Evolutionary conservation across 2,329 filamentous ascomycete genomes (phyloP).

Genomic region (Penicillium sp.): DNA sequence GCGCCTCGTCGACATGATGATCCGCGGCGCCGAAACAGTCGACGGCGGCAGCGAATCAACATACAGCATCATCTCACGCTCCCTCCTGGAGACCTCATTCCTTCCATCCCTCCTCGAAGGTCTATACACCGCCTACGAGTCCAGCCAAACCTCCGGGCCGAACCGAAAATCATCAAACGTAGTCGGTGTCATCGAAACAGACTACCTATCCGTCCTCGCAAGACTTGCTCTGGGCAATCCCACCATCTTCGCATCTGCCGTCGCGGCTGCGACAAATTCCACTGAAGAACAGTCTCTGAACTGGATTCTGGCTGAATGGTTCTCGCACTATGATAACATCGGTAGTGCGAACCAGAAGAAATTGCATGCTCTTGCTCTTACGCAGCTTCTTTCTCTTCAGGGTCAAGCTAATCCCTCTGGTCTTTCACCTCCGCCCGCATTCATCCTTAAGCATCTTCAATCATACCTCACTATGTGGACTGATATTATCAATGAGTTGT

Average conservation of each 20-base stretch:
- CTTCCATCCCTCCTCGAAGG: conserved; percentile 64
- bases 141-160: conserved; percentile 79
- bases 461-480: conserved; percentile 50
- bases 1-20: conserved; percentile 61
- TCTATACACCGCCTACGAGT: conserved; percentile 67
- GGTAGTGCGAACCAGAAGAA: conserved; percentile 49
- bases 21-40: conserved; percentile 62
- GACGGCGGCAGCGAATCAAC: conserved; percentile 59
- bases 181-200: conserved; percentile 73
- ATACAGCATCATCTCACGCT: conserved; percentile 63
- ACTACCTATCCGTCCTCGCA: conserved; percentile 81
- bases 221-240: conserved; percentile 76
- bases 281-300: conserved; percentile 36
- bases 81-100: conserved; percentile 65
- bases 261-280: conserved; percentile 39
- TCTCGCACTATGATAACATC: conserved; percentile 50
- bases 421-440: conserved; percentile 31
- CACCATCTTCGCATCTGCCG: conserved; percentile 60
- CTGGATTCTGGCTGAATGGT: conserved; percentile 52
- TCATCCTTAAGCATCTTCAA: conserved; percentile 47
- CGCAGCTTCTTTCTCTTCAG: conserved; percentile 44
- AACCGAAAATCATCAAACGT: conserved; percentile 69
- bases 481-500: conserved; percentile 46
- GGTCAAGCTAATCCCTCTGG: conserved; percentile 30
- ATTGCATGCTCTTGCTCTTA: conserved; percentile 47